Evolutionary conservation across 1,284 basidiomycete genomes (phyloP), one percentile per base, ranked within the genome.

Genomic region (Ustilago curta): DNA sequence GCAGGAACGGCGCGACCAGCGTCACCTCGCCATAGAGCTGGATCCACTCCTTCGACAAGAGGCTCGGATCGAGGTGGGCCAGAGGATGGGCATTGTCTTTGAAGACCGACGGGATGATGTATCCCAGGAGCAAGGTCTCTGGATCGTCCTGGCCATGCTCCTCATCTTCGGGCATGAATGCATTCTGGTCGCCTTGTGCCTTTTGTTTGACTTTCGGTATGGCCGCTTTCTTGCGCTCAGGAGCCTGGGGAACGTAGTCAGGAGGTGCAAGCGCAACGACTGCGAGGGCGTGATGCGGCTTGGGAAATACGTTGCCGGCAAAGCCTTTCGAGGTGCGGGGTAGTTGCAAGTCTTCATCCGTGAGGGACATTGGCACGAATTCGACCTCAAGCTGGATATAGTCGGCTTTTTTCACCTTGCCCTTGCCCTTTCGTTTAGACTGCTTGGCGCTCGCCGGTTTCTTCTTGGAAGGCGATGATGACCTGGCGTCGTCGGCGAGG

Each of bases 21-120:
- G 64, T 70, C 18, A 70, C 72, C n/a, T 75, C 72, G 25, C 68
- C 72, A 42, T 70, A 75, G 23, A 75, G 51, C 23, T 70, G 63
- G 4, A 75, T 60, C 72, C 72, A 75, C 18, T 61, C 68, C 32
- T 55, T 70, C 14, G 59, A 14, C 49, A 70, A n/a, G 7, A 75
- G 48, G 2, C 21, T n/a, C 1, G 62, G 29, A 3, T 75, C 72
- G 35, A 70, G 19, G 25, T 62, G 50, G 0, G 32, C 25, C 8
- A 75, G 39, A 12, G 72, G 72, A 39, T 75, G 67, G 9, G 51
- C 42, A 0, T 23, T 19, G 29, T 75, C 72, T 21, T 55, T 60
- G 19, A 75, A 55, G 4, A 57, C 52, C 31, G 63, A 63, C n/a
- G 67, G 72, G 5, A 75, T 32, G 21, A 75, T 35, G 44, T 67